Percentiles rank a stretch among this genome's conserved stretches.
phyloP scores from a whole-genome alignment of 179 eudicot species.

The Corrigiola litoralis region DNA sequence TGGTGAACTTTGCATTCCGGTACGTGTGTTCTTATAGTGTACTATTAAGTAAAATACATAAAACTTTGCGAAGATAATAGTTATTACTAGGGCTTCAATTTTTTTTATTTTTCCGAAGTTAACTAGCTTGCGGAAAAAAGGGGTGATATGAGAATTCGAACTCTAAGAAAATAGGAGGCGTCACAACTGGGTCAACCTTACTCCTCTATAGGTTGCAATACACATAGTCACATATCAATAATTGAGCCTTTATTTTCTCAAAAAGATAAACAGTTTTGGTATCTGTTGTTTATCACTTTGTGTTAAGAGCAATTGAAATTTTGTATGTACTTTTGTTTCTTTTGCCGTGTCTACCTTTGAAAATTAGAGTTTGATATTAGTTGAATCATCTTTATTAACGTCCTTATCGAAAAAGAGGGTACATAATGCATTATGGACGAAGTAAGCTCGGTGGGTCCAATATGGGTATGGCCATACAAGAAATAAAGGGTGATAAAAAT shows the following conservation, averaged over 20 bases:
- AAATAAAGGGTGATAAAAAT: neutral
- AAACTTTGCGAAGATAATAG: too few relatives aligned
- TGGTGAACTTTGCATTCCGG: constrained; percentile 86
- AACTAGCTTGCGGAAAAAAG: too few relatives aligned
- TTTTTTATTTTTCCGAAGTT: neutral
- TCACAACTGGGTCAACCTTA: too few relatives aligned
- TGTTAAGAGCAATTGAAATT: neutral
- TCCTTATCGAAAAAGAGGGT: constrained; percentile 8
- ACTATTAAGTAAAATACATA: too few relatives aligned
- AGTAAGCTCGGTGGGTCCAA: constrained; percentile 24
- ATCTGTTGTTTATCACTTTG: neutral
- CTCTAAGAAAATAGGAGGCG: too few relatives aligned
- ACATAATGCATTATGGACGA: constrained; percentile 10
- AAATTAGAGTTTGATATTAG: too few relatives aligned
- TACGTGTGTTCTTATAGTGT: constrained; percentile 14
- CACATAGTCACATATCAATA: too few relatives aligned
- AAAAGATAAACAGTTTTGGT: too few relatives aligned
- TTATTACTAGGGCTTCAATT: too few relatives aligned
- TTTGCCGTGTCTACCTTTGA: neutral
- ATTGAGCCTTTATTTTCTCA: too few relatives aligned
- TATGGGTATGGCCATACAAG: neutral
- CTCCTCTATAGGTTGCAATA: too few relatives aligned
- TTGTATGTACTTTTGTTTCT: neutral
- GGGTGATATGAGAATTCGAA: too few relatives aligned
- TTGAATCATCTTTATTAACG: neutral